Evolutionary conservation across 345 rosid genomes (phyloP).

Genomic region (Erucastrum elatum): DNA sequence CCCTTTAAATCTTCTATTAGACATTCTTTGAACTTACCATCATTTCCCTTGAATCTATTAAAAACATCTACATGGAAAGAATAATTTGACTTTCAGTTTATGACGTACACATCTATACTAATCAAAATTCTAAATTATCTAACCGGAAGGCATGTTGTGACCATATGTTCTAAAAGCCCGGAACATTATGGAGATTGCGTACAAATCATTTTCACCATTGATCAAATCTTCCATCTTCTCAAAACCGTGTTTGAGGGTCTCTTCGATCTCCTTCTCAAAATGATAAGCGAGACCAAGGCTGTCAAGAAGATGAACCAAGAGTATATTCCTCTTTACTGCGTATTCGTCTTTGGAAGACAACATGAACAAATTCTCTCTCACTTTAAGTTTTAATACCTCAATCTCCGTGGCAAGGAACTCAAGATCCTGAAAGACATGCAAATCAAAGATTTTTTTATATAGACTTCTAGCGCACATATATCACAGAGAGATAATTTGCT

Average conservation of each 20-base stretch:
- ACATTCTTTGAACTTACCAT: background rate
- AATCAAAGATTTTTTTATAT: background rate
- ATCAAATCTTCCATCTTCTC: background rate
- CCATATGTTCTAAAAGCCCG: constrained; percentile 11
- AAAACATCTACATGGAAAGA: background rate
- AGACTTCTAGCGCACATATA: too few species aligned
- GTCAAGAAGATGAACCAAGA: background rate
- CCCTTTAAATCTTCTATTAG: background rate
- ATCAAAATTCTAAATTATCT: too few species aligned
- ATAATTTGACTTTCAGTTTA: too few species aligned
- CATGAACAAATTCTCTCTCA: background rate
- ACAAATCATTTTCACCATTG: constrained; percentile 1
- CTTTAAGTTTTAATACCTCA: background rate
- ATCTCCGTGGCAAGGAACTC: background rate
- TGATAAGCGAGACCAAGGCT: constrained; percentile 20
- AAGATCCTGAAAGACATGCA: background rate
- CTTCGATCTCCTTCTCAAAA: constrained; percentile 24
- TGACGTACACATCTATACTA: too few species aligned
- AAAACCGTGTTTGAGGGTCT: background rate
- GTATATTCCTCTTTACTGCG: background rate
- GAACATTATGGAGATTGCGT: background rate
- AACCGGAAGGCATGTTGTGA: background rate
- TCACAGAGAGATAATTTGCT: background rate
- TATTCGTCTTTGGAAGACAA: background rate
- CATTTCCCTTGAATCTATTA: background rate